A percentile compares a stretch with the other conserved stretches of the same genome.
Conservation (phyloP, 768 basidiomycete species). For the Tephrocybe rancida region DNA sequence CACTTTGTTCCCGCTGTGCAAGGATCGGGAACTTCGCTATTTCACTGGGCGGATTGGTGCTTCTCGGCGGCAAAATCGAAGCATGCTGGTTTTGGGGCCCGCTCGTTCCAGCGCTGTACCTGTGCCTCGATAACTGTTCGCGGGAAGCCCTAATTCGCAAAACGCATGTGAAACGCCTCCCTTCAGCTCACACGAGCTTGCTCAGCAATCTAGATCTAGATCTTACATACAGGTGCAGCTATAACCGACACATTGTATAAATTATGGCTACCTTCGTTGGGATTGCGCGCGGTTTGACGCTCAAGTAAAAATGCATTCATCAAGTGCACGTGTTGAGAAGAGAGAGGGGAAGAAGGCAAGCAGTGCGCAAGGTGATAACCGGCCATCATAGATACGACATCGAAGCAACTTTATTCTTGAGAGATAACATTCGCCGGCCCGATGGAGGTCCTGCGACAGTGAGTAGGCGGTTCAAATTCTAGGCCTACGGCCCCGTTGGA, state of each 20-base stretch:
- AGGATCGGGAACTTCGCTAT: neutral
- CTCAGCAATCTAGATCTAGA: no score
- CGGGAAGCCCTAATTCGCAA: no score
- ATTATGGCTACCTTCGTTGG: no score
- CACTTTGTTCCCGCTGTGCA: slow-evolving; percentile 3
- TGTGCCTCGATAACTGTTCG: no score
- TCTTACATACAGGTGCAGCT: no score
- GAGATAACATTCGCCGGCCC: neutral
- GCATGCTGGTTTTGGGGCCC: neutral
- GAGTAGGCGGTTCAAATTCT: neutral
- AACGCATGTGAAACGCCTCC: no score
- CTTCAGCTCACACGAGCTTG: no score
- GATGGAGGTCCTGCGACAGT: neutral
- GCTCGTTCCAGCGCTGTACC: no score
- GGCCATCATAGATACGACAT: slow-evolving; percentile 12
- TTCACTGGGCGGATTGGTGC: neutral
- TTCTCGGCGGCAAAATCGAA: neutral
- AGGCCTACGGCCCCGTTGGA: neutral
- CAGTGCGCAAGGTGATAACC: neutral
- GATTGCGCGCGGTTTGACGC: neutral
- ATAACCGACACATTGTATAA: no score
- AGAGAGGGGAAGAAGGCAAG: neutral
- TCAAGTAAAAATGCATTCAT: neutral
- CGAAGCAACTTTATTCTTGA: neutral
- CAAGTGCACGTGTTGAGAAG: neutral